A percentile compares a stretch with the other conserved stretches of the same genome.
Conservation (phyloP, 2,329 filamentous ascomycete species). For the Colletotrichum truncatum region DNA sequence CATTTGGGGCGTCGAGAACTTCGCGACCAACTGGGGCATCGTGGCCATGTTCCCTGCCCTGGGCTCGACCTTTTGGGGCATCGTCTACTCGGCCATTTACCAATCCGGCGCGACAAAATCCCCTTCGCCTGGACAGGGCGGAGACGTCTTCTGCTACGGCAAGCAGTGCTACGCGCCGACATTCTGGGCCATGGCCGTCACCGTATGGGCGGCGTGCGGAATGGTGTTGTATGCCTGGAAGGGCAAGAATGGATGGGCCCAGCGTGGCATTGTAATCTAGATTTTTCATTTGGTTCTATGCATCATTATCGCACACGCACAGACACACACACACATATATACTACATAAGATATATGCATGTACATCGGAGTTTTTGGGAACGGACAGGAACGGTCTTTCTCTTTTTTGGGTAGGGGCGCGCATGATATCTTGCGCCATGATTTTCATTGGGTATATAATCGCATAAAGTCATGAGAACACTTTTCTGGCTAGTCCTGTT, state of each 20-base stretch:
- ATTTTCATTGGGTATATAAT: conserved; percentile 29
- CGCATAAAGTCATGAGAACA: conserved; percentile 23
- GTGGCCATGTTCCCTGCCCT: conserved; percentile 90
- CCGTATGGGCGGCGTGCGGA: conserved; percentile 79
- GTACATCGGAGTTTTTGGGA: conserved; percentile 10
- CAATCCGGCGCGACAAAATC: conserved; percentile 68
- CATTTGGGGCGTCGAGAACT: conserved; percentile 98
- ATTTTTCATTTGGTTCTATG: neutral
- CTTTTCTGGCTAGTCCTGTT: conserved; percentile 22
- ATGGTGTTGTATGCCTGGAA: conserved; percentile 85
- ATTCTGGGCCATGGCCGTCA: conserved; percentile 87
- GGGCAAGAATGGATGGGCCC: conserved; percentile 78
- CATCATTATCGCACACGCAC: too few species aligned
- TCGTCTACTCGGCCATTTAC: conserved; percentile 87
- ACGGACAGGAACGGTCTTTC: neutral
- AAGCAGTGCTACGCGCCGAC: conserved; percentile 80
- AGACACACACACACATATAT: neutral
- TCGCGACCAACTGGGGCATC: conserved; percentile 97
- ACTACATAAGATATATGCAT: conserved; percentile 8
- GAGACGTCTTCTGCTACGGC: conserved; percentile 79
- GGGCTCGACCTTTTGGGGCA: conserved; percentile 88
- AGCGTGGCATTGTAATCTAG: conserved; percentile 75
- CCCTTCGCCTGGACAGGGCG: conserved; percentile 43
- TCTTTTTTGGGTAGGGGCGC: neutral
- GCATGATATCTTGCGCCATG: conserved; percentile 10